Conservation (phyloP, 1,139 yeast species). For the Geotrichum klebahnii region DNA sequence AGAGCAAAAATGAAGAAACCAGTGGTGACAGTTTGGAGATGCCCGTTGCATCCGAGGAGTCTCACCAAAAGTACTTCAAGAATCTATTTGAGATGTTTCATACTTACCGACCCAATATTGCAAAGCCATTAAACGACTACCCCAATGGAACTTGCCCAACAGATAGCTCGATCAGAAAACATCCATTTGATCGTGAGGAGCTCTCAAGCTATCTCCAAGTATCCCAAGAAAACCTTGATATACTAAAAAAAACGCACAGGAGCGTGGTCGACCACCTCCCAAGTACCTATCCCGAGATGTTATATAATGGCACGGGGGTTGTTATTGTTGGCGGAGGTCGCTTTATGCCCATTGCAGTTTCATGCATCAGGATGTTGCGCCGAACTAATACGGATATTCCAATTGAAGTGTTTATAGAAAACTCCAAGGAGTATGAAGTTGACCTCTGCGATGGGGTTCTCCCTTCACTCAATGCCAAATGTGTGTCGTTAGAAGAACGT, state of each 20-base stretch:
- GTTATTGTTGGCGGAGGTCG: conserved; percentile 81
- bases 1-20: background rate
- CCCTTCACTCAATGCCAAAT: conserved; percentile 65
- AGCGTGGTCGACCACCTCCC: conserved; percentile 53
- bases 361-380: conserved; percentile 62
- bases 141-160: conserved; percentile 8
- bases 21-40: background rate
- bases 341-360: conserved; percentile 66
- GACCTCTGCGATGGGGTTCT: conserved; percentile 61
- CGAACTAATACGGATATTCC: conserved; percentile 63
- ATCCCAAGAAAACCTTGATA: conserved; percentile 45
- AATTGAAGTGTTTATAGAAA: conserved; percentile 72
- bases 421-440: conserved; percentile 62
- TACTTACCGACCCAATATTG: conserved; percentile 8
- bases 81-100: conserved; percentile 16
- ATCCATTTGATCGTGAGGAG: conserved; percentile 7
- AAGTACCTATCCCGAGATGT: conserved; percentile 37
- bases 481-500: conserved; percentile 58
- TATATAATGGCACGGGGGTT: conserved; percentile 59
- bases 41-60: no score
- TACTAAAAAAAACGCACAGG: conserved; percentile 52
- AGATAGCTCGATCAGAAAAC: background rate
- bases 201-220: conserved; percentile 48
- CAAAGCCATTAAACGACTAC: conserved; percentile 9
- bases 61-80: background rate